These are phyloP conservation scores for Starmerella potacharoeniae DNA, from an alignment of 805 yeast genomes.

Conservation along the genomic window DNA sequence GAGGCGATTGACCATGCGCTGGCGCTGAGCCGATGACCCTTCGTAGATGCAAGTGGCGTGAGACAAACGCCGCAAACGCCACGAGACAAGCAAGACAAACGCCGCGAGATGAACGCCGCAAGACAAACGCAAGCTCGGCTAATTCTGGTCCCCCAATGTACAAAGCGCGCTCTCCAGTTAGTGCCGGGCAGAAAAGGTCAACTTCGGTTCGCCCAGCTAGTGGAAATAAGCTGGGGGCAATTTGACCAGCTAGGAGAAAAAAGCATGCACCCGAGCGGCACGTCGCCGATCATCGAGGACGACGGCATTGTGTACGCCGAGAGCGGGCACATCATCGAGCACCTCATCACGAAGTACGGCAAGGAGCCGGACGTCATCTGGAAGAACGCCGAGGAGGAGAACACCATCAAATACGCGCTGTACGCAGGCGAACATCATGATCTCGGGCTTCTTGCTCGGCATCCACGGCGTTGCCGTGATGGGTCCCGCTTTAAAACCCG, in stretches of 20 bases:
- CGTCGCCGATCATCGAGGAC: slow-evolving; percentile 48
- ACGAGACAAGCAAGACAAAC: no score
- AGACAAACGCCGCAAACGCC: no score
- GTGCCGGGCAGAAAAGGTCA: no score
- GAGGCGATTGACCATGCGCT: not conserved
- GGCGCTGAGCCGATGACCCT: not conserved
- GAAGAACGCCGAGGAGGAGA: slow-evolving; percentile 32
- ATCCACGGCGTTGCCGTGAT: slow-evolving; percentile 28
- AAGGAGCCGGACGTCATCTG: slow-evolving; percentile 32
- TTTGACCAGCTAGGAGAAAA: no score
- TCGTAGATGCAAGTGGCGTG: no score
- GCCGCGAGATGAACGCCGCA: no score
- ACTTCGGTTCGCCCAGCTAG: no score
- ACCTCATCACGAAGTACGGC: slow-evolving; percentile 43
- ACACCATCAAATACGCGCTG: slow-evolving; percentile 40
- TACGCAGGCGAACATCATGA: slow-evolving; percentile 47
- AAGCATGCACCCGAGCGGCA: slow-evolving; percentile 47
- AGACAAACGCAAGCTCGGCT: no score
- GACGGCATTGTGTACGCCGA: slow-evolving; percentile 40
- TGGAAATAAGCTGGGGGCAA: no score
- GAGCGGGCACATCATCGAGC: slow-evolving; percentile 47
- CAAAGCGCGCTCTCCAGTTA: no score
- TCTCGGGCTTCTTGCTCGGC: slow-evolving; percentile 33
- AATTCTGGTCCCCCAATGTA: no score
- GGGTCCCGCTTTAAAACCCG: no score